These are phyloP conservation scores for Penicillium sp. DNA, from an alignment of 2,329 filamentous ascomycete genomes.

Conservation along the genomic window DNA sequence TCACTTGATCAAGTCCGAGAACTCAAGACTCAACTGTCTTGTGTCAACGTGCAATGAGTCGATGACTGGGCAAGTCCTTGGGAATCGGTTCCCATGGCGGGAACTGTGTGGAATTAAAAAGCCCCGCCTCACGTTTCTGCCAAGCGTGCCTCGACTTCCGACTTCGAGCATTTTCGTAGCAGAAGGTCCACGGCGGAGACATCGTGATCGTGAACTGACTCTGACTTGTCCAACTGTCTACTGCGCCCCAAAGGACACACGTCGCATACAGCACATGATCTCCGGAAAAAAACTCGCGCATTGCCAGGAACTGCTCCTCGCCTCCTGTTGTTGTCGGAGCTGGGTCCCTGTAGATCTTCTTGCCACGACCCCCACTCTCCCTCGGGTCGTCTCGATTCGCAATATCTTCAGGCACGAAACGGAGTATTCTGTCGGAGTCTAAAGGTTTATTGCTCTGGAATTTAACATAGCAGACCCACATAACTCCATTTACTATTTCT, in stretches of 20 bases:
- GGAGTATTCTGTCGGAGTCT: background rate
- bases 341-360: background rate
- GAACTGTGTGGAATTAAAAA: background rate
- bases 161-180: background rate
- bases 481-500: no score
- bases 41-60: no score
- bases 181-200: constrained; percentile 10
- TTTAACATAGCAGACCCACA: background rate
- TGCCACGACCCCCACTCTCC: background rate
- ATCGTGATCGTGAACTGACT: background rate
- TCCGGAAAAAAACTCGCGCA: background rate
- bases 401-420: background rate
- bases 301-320: background rate
- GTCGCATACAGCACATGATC: background rate
- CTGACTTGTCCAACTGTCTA: background rate
- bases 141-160: background rate
- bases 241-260: background rate
- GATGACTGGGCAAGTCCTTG: background rate
- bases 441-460: background rate
- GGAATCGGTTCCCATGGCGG: background rate
- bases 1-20: background rate
- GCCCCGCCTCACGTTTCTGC: constrained; percentile 1
- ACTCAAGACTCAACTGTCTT: no score
- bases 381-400: background rate
- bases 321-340: background rate